These are phyloP conservation scores for Leccinum longicurvipes DNA, from an alignment of 768 basidiomycete genomes.

Conservation along the genomic window DNA sequence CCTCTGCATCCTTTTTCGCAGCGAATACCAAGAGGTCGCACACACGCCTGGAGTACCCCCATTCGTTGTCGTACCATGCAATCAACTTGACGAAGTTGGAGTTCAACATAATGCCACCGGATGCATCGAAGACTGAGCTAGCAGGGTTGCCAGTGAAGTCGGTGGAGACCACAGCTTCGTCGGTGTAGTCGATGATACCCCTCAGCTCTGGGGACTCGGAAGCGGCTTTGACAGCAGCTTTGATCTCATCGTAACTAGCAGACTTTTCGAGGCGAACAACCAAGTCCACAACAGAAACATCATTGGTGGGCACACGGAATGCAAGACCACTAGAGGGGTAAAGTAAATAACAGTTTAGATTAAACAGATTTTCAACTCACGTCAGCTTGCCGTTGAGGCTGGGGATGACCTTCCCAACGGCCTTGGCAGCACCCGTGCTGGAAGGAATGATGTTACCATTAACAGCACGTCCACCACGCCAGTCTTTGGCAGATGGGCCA, in stretches of 20 bases:
- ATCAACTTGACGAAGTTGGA: conserved; percentile 94
- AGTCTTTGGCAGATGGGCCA: conserved; percentile 92
- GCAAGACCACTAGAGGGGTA: conserved; percentile 64
- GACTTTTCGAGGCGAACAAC: conserved; percentile 87
- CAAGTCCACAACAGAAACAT: conserved; percentile 98
- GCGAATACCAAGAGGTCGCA: conserved; percentile 83
- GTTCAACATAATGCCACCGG: conserved; percentile 91
- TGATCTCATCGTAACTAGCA: conserved; percentile 89
- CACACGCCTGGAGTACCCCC: conserved; percentile 92
- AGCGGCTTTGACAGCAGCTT: conserved; percentile 76
- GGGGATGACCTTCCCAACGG: conserved; percentile 98
- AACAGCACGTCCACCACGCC: conserved; percentile 95
- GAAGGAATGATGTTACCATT: conserved; percentile 99
- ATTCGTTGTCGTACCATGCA: conserved; percentile 94
- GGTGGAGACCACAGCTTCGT: conserved; percentile 89
- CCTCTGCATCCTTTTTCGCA: conserved; percentile 64
- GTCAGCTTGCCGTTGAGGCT: conserved; percentile 96
- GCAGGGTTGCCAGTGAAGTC: conserved; percentile 80
- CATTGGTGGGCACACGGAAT: conserved; percentile 95
- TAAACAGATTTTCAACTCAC: conserved; percentile 41
- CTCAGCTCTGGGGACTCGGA: conserved; percentile 58
- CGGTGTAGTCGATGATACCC: conserved; percentile 87
- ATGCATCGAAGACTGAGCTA: conserved; percentile 93
- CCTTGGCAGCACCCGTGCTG: conserved; percentile 98
- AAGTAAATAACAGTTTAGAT: conserved; percentile 6